phyloP scores from a whole-genome alignment of 352 stramenopile genomes.

The Pythium myriotylum region DNA sequence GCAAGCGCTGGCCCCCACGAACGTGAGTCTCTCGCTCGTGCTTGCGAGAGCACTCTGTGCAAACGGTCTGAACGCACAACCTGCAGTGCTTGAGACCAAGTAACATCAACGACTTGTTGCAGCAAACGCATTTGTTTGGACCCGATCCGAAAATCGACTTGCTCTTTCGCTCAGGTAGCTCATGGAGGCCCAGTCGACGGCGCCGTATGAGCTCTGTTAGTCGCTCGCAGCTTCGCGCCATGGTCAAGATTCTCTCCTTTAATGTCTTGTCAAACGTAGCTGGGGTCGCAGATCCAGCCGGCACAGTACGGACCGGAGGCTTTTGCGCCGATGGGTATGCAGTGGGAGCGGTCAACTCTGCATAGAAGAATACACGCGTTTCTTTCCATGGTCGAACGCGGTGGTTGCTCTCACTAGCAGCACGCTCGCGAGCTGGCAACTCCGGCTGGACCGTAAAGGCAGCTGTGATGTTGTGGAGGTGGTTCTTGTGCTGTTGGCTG shows the following conservation, averaged over 20 bases:
- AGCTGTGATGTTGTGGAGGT: conserved; percentile 25
- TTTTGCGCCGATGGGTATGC: not conserved
- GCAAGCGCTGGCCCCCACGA: conserved; percentile 18
- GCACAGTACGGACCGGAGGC: conserved; percentile 1
- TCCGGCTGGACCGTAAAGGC: conserved; percentile 22
- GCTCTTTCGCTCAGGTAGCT: conserved; percentile 36
- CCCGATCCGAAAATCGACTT: conserved; percentile 32
- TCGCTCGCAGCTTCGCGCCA: conserved; percentile 29
- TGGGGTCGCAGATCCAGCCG: not conserved
- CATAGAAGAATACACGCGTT: conserved; percentile 32
- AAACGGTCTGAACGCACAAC: conserved; percentile 65
- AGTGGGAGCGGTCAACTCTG: conserved; percentile 10
- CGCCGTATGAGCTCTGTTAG: conserved; percentile 57
- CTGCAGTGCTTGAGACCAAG: conserved; percentile 49
- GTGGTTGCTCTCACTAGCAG: not conserved
- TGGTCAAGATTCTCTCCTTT: conserved; percentile 24
- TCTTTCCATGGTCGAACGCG: conserved; percentile 17
- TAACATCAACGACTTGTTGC: conserved; percentile 52
- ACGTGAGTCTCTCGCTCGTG: conserved; percentile 30
- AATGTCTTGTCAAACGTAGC: conserved; percentile 19
- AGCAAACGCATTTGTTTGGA: conserved; percentile 61
- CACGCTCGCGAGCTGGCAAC: not conserved
- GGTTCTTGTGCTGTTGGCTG: conserved; percentile 10
- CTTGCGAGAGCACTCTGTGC: conserved; percentile 44
- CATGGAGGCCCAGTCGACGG: conserved; percentile 57